phyloP scores from a whole-genome alignment of 2,329 filamentous ascomycete species.

The Colletotrichum echinochloae region DNA sequence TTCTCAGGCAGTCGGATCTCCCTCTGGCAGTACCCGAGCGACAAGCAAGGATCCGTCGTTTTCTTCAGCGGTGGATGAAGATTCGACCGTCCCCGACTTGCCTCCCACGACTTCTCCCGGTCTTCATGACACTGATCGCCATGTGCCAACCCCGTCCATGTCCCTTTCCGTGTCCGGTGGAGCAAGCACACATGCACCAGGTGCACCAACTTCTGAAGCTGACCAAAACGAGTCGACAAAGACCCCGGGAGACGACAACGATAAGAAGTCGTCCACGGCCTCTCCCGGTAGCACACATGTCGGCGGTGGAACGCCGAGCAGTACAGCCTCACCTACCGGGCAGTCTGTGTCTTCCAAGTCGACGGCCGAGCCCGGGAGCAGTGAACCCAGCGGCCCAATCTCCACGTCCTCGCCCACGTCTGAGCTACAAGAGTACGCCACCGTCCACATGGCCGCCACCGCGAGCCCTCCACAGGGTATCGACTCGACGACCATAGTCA shows the following conservation, averaged over 20 bases:
- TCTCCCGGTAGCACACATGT: neutral
- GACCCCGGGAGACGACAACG: neutral
- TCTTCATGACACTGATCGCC: neutral
- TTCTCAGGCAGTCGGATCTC: neutral
- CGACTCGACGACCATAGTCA: neutral
- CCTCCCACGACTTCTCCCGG: neutral
- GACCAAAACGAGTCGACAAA: neutral
- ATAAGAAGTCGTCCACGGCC: neutral
- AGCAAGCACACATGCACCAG: neutral
- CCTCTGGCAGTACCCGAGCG: neutral
- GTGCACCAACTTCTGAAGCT: neutral
- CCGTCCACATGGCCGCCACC: conserved; percentile 1
- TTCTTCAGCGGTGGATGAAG: too few relatives aligned
- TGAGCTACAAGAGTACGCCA: neutral
- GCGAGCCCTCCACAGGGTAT: neutral
- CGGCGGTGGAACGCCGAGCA: neutral
- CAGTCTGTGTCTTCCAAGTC: neutral
- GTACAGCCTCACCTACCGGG: neutral
- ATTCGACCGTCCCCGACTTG: too few relatives aligned
- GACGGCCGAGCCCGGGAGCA: conserved; percentile 4
- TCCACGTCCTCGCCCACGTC: neutral
- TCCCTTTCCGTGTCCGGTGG: neutral
- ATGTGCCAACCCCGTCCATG: neutral
- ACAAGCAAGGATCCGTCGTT: too few relatives aligned
- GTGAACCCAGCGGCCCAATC: neutral